phyloP scores from a whole-genome alignment of 139 green algal genomes.

The Chlamydomonas eustigma region DNA sequence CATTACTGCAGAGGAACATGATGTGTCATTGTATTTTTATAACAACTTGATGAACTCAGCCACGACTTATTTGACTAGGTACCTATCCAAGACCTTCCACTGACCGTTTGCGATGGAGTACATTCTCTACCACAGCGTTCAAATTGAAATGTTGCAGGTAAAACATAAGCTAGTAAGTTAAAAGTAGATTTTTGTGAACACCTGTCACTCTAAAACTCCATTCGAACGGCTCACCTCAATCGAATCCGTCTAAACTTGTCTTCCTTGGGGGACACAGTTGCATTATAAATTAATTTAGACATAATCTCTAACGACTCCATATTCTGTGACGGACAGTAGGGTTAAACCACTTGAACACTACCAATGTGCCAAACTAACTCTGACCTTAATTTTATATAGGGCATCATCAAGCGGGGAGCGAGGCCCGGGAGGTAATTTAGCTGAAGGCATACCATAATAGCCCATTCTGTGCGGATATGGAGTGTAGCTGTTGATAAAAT shows the following conservation, averaged over 20 bases:
- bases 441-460: neutral
- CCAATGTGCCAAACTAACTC: neutral
- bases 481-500: too few species aligned
- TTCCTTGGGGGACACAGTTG: neutral
- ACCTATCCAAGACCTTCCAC: too few species aligned
- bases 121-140: too few species aligned
- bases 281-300: neutral
- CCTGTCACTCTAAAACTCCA: neutral
- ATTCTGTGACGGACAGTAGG: neutral
- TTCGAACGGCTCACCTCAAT: neutral
- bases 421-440: neutral
- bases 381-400: conserved; percentile 1
- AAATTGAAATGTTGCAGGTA: too few species aligned
- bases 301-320: neutral
- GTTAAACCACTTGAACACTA: neutral
- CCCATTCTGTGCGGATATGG: too few species aligned
- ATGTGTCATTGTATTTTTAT: neutral
- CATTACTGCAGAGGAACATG: neutral
- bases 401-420: neutral
- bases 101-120: too few species aligned
- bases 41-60: neutral
- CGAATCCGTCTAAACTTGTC: neutral
- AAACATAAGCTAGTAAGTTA: too few species aligned
- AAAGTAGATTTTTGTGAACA: neutral
- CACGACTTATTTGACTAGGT: too few species aligned